Conservation (phyloP, 495 filamentous ascomycete species). For the Choiromyces venosus region DNA sequence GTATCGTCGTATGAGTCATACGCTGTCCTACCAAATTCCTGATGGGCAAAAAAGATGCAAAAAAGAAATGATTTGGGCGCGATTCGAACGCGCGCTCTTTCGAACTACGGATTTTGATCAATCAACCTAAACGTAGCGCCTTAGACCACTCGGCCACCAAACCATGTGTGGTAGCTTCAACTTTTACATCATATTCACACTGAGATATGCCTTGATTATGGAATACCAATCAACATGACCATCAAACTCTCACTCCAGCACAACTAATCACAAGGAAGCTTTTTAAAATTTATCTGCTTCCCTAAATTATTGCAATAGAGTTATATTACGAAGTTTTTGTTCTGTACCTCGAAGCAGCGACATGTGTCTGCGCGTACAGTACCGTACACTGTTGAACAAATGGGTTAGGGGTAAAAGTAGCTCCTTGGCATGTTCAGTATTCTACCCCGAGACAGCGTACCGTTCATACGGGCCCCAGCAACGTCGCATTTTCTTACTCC, state of each 20-base stretch:
- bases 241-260: background rate
- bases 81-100: slow-evolving; percentile 25
- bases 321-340: background rate
- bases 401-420: background rate
- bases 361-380: background rate
- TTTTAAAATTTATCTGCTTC: too few species aligned
- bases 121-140: slow-evolving; percentile 20
- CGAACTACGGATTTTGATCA: slow-evolving; percentile 18
- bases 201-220: too few species aligned
- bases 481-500: slow-evolving; percentile 11
- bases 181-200: background rate
- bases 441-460: slow-evolving; percentile 19
- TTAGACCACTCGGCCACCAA: slow-evolving; percentile 21
- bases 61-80: slow-evolving; percentile 12
- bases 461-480: slow-evolving; percentile 29
- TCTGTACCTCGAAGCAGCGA: background rate
- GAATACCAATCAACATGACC: background rate
- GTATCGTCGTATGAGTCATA: background rate
- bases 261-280: background rate
- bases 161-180: background rate
- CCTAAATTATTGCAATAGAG: background rate
- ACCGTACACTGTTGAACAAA: background rate
- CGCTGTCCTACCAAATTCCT: background rate
- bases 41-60: background rate
- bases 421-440: background rate